Base-by-base conservation (phyloP, 2,329 filamentous ascomycete genomes). In the Fusarium xyrophilum region DNA sequence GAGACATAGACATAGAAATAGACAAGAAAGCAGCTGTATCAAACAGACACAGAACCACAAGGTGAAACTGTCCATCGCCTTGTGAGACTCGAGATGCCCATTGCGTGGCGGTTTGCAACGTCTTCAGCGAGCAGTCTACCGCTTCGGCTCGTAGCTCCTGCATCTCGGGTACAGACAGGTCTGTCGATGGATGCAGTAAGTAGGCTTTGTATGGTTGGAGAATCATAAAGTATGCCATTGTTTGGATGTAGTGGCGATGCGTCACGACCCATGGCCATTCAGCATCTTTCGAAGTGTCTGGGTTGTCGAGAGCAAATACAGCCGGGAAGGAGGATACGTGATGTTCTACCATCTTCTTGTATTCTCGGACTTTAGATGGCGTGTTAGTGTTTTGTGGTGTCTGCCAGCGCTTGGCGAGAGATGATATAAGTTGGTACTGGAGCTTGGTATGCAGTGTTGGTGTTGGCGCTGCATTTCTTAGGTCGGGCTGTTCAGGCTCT, bases 181-280 rank as follows among this genome's bases (percentile, higher is more conserved):
- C 27, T 7, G 23, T 36, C 3, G 60, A 38, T 0, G 39, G 19
- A 1, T 40, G 47, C 0, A 55, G 44, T 1, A 64, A 17, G 1
- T n/a, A 42, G 11, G 28, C n/a, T 14, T 64, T 64, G 7, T 64
- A 64, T 21, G 61, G 61, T n/a, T 64, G 61, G 1, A 64, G 25
- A 2, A 64, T 42, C 25, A 64, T 59, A 11, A 64, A 58, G 8
- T 52, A 64, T 0, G 60, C 44, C 61, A 64, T 64, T 7, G 61
- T 39, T 27, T 64, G 61, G 30, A 64, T 27, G 5, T 64, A 64
- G 11, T 47, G 59, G 7, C 61, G 61, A 13, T 64, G 61, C 13
- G 60, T 46, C 4, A 59, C 30, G 0, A 64, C 21, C 61, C 61
- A 64, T 2, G 61, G 61, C 61, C 61, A 64, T 23, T 38, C 44